phyloP scores from a whole-genome alignment of 2,329 filamentous ascomycete genomes.

The Neurospora sp. region DNA sequence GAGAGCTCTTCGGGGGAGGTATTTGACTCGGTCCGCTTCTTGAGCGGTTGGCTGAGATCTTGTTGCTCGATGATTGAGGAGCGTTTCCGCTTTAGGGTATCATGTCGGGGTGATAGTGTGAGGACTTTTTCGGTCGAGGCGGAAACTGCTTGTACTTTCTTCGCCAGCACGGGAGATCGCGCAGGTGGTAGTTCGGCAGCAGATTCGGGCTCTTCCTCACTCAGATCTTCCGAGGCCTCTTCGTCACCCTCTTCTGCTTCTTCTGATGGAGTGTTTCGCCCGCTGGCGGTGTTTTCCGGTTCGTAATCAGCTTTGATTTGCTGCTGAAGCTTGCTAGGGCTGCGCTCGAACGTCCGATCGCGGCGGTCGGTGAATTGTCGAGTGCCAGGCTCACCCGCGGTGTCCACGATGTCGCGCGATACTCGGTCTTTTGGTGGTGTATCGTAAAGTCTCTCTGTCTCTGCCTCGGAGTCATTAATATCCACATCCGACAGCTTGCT shows the following conservation, averaged over 20 bases:
- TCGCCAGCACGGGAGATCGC: constrained; percentile 13
- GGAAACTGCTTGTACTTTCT: constrained; percentile 10
- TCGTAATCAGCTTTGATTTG: constrained; percentile 23
- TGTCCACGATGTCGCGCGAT: constrained; percentile 23
- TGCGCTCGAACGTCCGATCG: constrained; percentile 45
- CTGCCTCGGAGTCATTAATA: constrained; percentile 68
- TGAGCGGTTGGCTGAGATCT: constrained; percentile 36
- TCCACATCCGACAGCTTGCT: constrained; percentile 44
- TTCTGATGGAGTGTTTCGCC: constrained; percentile 29
- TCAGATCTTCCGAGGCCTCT: constrained; percentile 28
- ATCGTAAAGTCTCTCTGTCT: constrained; percentile 85
- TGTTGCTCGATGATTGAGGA: constrained; percentile 34
- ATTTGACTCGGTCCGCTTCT: constrained; percentile 45
- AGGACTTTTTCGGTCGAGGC: constrained; percentile 25
- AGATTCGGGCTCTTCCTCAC: constrained; percentile 23
- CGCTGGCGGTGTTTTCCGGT: constrained; percentile 23
- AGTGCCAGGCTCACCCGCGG: constrained; percentile 50
- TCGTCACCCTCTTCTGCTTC: constrained; percentile 25
- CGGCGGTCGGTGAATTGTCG: constrained; percentile 43
- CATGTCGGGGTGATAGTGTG: constrained; percentile 22
- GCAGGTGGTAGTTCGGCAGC: constrained; percentile 19
- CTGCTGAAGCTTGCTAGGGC: constrained; percentile 67
- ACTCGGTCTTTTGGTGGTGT: constrained; percentile 57
- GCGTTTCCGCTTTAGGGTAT: constrained; percentile 41
- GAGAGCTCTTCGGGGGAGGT: constrained; percentile 26